phyloP scores from a whole-genome alignment of 1,284 basidiomycete genomes.

The Chondrostereum purpureum region DNA sequence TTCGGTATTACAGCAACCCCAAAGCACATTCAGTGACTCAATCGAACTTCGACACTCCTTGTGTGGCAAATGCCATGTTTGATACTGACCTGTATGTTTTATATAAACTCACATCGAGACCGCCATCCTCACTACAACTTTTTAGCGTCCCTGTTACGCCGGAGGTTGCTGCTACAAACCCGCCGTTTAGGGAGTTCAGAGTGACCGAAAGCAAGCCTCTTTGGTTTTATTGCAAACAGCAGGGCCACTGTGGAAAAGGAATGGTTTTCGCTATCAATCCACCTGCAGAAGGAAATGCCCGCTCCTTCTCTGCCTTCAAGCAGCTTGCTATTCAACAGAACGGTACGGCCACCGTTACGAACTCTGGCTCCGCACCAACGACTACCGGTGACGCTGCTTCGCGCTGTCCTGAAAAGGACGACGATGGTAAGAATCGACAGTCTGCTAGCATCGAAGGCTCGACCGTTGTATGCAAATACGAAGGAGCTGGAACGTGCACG shows the following conservation, averaged over 20 bases:
- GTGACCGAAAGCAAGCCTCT: constrained; percentile 26
- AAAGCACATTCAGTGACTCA: constrained; percentile 53
- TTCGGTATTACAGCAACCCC: constrained; percentile 17
- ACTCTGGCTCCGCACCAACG: constrained; percentile 13
- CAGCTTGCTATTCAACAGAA: constrained; percentile 29
- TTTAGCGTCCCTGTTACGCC: constrained; percentile 5
- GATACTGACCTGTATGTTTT: constrained; percentile 38
- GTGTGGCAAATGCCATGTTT: constrained; percentile 42
- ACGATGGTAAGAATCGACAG: background rate
- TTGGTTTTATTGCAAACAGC: constrained; percentile 37
- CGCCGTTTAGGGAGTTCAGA: constrained; percentile 15
- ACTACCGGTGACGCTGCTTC: constrained; percentile 23
- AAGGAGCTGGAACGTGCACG: too few species aligned
- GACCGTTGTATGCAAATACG: background rate
- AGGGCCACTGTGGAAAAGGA: constrained; percentile 28
- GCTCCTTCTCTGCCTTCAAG: constrained; percentile 41
- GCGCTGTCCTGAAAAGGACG: constrained; percentile 5
- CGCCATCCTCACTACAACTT: background rate
- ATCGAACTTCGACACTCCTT: constrained; percentile 26
- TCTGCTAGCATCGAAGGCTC: background rate
- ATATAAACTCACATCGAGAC: constrained; percentile 9
- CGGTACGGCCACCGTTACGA: constrained; percentile 20
- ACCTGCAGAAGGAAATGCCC: constrained; percentile 28
- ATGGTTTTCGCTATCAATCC: constrained; percentile 55
- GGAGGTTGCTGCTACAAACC: constrained; percentile 2